These are phyloP conservation scores for Meira nashicola DNA, from an alignment of 1,284 basidiomycete genomes.

Conservation along the genomic window DNA sequence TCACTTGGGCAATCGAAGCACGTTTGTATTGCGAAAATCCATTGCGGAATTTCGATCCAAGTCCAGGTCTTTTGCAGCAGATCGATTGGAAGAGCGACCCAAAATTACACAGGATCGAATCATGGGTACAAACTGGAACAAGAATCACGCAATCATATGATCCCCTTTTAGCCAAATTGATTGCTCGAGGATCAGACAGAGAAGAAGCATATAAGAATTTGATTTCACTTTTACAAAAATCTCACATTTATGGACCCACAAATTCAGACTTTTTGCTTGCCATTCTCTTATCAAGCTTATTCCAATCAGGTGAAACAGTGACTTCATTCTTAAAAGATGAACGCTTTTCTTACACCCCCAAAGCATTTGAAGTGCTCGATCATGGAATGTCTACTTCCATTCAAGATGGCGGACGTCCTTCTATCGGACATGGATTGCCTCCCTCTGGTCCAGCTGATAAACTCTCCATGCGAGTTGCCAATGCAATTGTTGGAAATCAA, in stretches of 20 bases:
- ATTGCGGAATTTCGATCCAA: slow-evolving; percentile 61
- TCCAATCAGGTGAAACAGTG: slow-evolving; percentile 57
- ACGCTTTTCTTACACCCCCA: slow-evolving; percentile 41
- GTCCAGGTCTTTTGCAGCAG: slow-evolving; percentile 62
- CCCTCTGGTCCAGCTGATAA: slow-evolving; percentile 67
- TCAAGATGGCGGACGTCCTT: slow-evolving; percentile 62
- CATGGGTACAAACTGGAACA: slow-evolving; percentile 59
- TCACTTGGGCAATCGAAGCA: slow-evolving; percentile 61
- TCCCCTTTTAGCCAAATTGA: slow-evolving; percentile 58
- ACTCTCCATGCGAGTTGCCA: slow-evolving; percentile 62
- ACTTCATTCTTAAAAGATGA: slow-evolving; percentile 60
- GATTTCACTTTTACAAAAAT: slow-evolving; percentile 23
- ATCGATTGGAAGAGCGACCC: slow-evolving; percentile 13
- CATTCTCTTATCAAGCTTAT: slow-evolving; percentile 15
- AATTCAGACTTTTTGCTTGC: slow-evolving; percentile 18
- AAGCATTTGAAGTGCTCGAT: slow-evolving; percentile 61
- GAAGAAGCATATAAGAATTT: slow-evolving; percentile 54
- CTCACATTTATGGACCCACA: slow-evolving; percentile 53
- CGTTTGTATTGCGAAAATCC: slow-evolving; percentile 68
- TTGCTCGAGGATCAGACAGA: slow-evolving; percentile 55
- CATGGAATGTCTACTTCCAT: slow-evolving; percentile 63
- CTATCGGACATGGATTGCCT: slow-evolving; percentile 63
- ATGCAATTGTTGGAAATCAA: slow-evolving; percentile 63
- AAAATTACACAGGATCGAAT: slow-evolving; percentile 55
- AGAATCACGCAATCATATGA: slow-evolving; percentile 62